Percentiles rank a stretch among this genome's conserved stretches.
Conservation (phyloP, 1,139 yeast species). For the Trichomonascaceae sp. region DNA sequence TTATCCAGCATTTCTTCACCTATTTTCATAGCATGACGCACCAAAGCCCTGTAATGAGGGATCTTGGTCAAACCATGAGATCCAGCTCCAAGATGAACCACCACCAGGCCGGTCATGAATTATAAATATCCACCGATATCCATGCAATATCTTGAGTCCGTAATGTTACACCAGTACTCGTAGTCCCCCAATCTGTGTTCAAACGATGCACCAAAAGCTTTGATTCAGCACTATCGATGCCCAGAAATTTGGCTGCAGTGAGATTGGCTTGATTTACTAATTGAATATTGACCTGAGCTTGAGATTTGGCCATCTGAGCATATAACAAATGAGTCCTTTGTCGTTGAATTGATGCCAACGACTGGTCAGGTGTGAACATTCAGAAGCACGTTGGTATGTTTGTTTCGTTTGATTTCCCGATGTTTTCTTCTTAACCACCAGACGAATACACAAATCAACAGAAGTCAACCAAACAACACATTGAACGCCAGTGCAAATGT, state of each 20-base stretch:
- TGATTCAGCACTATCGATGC: constrained; percentile 25
- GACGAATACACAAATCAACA: background rate
- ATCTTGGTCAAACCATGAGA: constrained; percentile 21
- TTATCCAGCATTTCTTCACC: constrained; percentile 21
- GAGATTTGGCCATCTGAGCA: constrained; percentile 6
- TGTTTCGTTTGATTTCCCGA: background rate
- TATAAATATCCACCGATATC: constrained; percentile 1
- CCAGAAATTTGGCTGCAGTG: constrained; percentile 16
- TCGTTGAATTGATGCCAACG: constrained; percentile 18
- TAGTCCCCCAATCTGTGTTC: constrained; percentile 22
- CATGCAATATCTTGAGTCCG: constrained; percentile 5
- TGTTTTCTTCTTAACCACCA: background rate
- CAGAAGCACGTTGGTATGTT: background rate
- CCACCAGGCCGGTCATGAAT: constrained; percentile 14
- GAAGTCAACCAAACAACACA: background rate
- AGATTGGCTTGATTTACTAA: constrained; percentile 13
- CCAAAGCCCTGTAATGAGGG: constrained; percentile 19
- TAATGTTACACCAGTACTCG: background rate
- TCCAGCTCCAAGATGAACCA: constrained; percentile 35
- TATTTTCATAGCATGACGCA: constrained; percentile 17
- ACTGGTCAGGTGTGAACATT: constrained; percentile 1
- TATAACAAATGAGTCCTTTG: constrained; percentile 18
- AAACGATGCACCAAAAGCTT: constrained; percentile 21
- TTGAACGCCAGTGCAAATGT: constrained; percentile 14
- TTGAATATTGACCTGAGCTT: constrained; percentile 7